Conservation (phyloP, 1,139 yeast genomes). For the Geotrichum candidum region DNA sequence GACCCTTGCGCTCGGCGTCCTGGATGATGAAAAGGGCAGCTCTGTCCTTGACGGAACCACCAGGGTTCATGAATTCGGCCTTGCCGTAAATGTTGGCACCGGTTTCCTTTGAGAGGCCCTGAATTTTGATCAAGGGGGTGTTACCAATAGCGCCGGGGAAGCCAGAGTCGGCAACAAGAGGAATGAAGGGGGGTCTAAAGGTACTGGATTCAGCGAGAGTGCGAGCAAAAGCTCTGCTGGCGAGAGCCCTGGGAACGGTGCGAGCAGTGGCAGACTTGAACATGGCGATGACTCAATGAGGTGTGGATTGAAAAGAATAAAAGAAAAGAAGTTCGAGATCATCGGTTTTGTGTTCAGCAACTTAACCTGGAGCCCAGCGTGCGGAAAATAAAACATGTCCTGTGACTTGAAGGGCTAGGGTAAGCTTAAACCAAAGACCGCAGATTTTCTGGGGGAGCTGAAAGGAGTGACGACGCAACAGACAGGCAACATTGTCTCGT, state of each 20-base stretch:
- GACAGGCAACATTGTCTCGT: not conserved
- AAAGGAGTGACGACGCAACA: not conserved
- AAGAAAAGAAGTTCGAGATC: not conserved
- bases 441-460: not conserved
- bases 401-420: not conserved
- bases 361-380: not conserved
- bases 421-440: not conserved
- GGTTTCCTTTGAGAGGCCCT: constrained; percentile 51
- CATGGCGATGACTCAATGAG: not conserved
- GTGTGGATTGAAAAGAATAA: not conserved
- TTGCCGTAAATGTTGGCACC: constrained; percentile 80
- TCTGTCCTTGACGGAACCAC: constrained; percentile 88
- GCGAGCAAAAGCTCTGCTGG: not conserved
- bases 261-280: not conserved
- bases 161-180: constrained; percentile 56
- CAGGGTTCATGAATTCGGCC: constrained; percentile 92
- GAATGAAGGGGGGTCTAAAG: constrained; percentile 46
- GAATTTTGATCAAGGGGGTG: constrained; percentile 71
- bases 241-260: not conserved
- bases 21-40: constrained; percentile 75
- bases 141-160: constrained; percentile 78
- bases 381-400: not conserved
- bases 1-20: constrained; percentile 72
- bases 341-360: not conserved
- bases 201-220: constrained; percentile 4